Percentiles rank a stretch among this genome's conserved stretches.
phyloP scores from a whole-genome alignment of 257 asterid genomes.

The Jacaranda mimosifolia region DNA sequence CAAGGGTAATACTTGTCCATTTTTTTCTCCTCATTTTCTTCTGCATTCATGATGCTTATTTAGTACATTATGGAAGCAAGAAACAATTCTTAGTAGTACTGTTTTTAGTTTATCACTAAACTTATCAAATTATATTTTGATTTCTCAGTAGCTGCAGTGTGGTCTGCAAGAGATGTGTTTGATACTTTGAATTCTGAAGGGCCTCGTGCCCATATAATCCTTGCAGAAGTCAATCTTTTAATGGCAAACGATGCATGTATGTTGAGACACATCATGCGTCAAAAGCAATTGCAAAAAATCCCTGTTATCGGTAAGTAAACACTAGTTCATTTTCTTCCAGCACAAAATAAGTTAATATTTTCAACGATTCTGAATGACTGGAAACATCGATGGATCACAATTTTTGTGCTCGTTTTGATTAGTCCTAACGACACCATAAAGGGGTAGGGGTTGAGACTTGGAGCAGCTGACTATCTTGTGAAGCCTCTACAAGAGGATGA shows the following conservation, averaged over 20 bases:
- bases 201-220: slow-evolving; percentile 59
- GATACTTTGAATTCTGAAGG: slow-evolving; percentile 58
- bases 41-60: too few species aligned
- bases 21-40: too few species aligned
- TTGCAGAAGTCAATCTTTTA: slow-evolving; percentile 60
- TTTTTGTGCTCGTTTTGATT: background rate
- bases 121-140: background rate
- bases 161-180: slow-evolving; percentile 52
- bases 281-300: slow-evolving; percentile 48
- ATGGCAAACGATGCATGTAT: slow-evolving; percentile 61
- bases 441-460: slow-evolving; percentile 68
- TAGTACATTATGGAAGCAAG: too few species aligned
- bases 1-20: slow-evolving; percentile 49
- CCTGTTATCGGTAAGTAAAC: slow-evolving; percentile 72
- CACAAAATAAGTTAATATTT: background rate
- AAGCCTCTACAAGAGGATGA: slow-evolving; percentile 62
- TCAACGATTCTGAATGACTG: background rate
- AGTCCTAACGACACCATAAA: slow-evolving; percentile 64
- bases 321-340: background rate
- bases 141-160: slow-evolving; percentile 62
- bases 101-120: too few species aligned
- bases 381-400: background rate
- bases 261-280: slow-evolving; percentile 59
- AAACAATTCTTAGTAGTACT: background rate
- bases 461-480: slow-evolving; percentile 78